Evolutionary conservation across 2,329 filamentous ascomycete species (phyloP), one percentile per base, ranked within the genome.

Genomic region (Aspergillus sp.): DNA sequence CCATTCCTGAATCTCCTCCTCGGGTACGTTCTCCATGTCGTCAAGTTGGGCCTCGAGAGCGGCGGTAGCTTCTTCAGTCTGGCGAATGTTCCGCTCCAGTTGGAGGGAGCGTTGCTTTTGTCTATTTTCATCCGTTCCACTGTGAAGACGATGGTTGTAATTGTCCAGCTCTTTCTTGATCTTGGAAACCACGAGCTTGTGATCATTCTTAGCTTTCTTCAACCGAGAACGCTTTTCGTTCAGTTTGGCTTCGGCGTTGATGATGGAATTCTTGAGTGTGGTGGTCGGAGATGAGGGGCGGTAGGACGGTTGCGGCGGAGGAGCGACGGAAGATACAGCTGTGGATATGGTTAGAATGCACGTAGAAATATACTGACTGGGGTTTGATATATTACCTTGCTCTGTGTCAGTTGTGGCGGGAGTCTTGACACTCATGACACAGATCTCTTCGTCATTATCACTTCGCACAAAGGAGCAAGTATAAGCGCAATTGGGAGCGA

Each of bases 401-500:
- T 83, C 81, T 48, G 75, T 70, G 51, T 78, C 75, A 29, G 76
- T 75, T 51, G 79, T 71, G 44, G 76, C 67, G 43, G 79, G 79
- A 36, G 81, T 84, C 65, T 82, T 82, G 58, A 84, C 73, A 64
- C 77, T 81, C 50, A 78, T 72, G 40, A 72, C 74, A 58, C 77
- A 82, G 49, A 84, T 75, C 52, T 79, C 73, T 57, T 76, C 70
- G 47, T 78, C 70, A 50, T 75, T 78, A 52, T 74, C 71, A 48
- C 73, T 75, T 51, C 76, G 72, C 42, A 83, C 71, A 55, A 84
- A 80, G 52, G 82, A 79, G 62, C 79, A 83, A 43, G 72, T 76
- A 60, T 84, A 85, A 56, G 78, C 81, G 56, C 79, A 82, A 51
- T 81, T 73, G 12, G 81, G 78, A 11, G 81, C 81, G 38, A 85